phyloP scores from a whole-genome alignment of 805 yeast species.

The Peterozyma toletana region DNA sequence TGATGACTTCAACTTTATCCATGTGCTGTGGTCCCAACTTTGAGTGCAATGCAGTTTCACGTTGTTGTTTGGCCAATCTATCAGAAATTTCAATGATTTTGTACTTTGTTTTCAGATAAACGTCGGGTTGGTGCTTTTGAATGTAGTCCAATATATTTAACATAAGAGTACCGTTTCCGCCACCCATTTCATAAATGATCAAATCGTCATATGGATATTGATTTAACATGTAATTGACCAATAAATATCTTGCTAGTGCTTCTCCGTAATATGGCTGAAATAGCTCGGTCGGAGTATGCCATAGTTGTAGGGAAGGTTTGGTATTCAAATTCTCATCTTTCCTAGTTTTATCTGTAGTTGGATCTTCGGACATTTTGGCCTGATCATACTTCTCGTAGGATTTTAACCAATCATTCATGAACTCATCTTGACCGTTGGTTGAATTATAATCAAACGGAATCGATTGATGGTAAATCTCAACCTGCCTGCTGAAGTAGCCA shows the following conservation, averaged over 20 bases:
- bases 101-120: constrained; percentile 62
- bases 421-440: constrained; percentile 58
- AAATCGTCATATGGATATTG: constrained; percentile 66
- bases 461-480: constrained; percentile 65
- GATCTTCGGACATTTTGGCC: constrained; percentile 13
- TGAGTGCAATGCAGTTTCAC: constrained; percentile 12
- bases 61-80: constrained; percentile 54
- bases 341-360: constrained; percentile 8
- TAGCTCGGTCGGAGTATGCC: constrained; percentile 89
- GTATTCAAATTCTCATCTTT: constrained; percentile 9
- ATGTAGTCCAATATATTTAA: constrained; percentile 61
- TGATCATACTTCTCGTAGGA: constrained; percentile 50
- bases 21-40: constrained; percentile 36
- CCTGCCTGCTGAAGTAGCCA: constrained; percentile 77
- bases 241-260: constrained; percentile 73
- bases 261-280: constrained; percentile 83
- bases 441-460: constrained; percentile 56
- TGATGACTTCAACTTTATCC: constrained; percentile 54
- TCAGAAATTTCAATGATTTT: constrained; percentile 67
- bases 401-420: constrained; percentile 58
- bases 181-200: constrained; percentile 81
- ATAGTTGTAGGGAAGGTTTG: constrained; percentile 49
- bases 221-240: constrained; percentile 63
- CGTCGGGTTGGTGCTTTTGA: constrained; percentile 56
- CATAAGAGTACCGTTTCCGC: constrained; percentile 88